Evolutionary conservation across 306 rosid genomes (phyloP).

Genomic region (cucumber (Cucumis sativus)): DNA sequence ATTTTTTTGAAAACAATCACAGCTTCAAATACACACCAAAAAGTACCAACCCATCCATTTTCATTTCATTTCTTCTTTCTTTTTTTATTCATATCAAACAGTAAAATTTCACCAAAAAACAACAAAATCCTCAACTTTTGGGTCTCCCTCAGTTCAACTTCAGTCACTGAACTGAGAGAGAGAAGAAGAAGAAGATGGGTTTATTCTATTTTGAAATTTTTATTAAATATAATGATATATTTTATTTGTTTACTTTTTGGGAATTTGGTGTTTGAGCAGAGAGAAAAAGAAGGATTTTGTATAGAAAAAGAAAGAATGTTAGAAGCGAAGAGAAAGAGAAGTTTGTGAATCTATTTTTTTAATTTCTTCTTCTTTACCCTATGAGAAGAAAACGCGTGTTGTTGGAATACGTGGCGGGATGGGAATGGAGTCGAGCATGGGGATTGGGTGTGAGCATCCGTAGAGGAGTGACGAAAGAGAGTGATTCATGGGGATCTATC

Average conservation of each 20-base stretch:
- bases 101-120: no score
- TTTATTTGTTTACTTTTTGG: not conserved
- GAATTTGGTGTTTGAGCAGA: not conserved
- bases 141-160: not conserved
- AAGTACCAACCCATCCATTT: not conserved
- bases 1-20: conserved; percentile 5
- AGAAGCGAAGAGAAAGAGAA: not conserved
- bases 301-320: conserved; percentile 1
- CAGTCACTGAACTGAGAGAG: not conserved
- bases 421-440: not conserved
- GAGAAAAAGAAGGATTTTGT: not conserved
- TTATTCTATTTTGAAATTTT: not conserved
- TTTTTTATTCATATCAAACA: not conserved
- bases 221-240: not conserved
- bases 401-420: not conserved
- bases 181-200: not conserved
- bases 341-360: not conserved
- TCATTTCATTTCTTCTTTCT: no score
- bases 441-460: not conserved
- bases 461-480: not conserved
- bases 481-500: not conserved
- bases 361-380: not conserved
- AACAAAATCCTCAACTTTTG: not conserved
- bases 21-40: conserved; percentile 15
- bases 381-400: not conserved